phyloP scores from a whole-genome alignment of 1,284 basidiomycete genomes.

The Cystobasidiaceae sp. region DNA sequence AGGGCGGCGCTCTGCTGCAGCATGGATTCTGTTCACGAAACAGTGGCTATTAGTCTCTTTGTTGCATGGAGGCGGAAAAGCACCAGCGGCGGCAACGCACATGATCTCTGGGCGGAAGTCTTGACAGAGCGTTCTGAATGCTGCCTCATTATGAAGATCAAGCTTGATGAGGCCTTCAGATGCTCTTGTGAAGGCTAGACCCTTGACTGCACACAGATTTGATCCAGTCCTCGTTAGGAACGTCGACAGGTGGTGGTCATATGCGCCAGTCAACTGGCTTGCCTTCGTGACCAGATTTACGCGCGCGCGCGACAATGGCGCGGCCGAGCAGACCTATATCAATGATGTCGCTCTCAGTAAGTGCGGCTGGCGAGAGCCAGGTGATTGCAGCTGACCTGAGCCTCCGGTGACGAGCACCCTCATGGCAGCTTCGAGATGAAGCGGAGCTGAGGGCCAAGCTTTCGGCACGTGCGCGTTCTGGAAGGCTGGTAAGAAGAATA shows the following conservation, averaged over 20 bases:
- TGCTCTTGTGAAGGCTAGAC: conserved; percentile 60
- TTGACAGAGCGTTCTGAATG: conserved; percentile 54
- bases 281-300: conserved; percentile 31
- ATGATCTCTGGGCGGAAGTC: conserved; percentile 57
- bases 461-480: background rate
- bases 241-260: too few relatives aligned
- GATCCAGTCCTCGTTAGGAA: too few relatives aligned
- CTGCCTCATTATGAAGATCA: conserved; percentile 56
- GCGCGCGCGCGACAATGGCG: conserved; percentile 29
- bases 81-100: too few relatives aligned
- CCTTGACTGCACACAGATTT: conserved; percentile 49
- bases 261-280: too few relatives aligned
- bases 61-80: too few relatives aligned
- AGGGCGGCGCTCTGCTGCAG: conserved; percentile 74
- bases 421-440: background rate
- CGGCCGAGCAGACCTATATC: conserved; percentile 38
- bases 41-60: too few relatives aligned
- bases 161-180: conserved; percentile 55
- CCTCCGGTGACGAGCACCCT: conserved; percentile 35
- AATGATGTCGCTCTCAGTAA: background rate
- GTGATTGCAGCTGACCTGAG: background rate
- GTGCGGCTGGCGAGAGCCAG: background rate
- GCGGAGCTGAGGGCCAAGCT: background rate
- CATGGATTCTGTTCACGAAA: conserved; percentile 61
- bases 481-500: background rate